Percentiles rank a stretch among this genome's conserved stretches.
These are phyloP conservation scores for Globisporangium echinulatum DNA, from an alignment of 352 stramenopile genomes.

Conservation along the genomic window DNA sequence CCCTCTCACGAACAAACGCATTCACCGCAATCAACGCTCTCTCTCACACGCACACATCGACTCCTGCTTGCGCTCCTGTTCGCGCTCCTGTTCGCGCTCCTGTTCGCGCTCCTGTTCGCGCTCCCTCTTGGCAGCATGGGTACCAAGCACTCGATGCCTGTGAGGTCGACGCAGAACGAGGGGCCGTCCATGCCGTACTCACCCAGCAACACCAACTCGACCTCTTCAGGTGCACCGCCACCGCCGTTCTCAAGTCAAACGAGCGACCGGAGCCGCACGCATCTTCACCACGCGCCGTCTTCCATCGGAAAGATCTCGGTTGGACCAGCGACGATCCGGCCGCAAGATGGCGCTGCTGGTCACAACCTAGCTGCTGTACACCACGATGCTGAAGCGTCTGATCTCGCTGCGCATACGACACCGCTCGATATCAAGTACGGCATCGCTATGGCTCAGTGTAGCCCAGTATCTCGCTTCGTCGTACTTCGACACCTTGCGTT, in stretches of 20 bases:
- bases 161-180: slow-evolving; percentile 23
- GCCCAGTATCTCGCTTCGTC: no score
- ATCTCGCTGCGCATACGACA: slow-evolving; percentile 15
- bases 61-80: no score
- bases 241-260: neutral
- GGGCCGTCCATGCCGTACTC: slow-evolving; percentile 10
- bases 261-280: neutral
- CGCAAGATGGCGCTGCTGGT: slow-evolving; percentile 21
- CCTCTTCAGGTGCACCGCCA: neutral
- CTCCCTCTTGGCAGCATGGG: slow-evolving; percentile 32
- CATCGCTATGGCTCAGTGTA: no score
- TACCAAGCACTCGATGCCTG: slow-evolving; percentile 55
- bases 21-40: no score
- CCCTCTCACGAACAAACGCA: no score
- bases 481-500: no score
- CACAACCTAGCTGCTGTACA: neutral
- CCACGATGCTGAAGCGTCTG: slow-evolving; percentile 1
- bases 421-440: slow-evolving; percentile 64
- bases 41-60: no score
- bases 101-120: no score
- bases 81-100: no score
- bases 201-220: slow-evolving; percentile 5
- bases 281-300: slow-evolving; percentile 5
- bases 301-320: slow-evolving; percentile 21
- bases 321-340: slow-evolving; percentile 39